Evolutionary conservation across 306 rosid species (phyloP), one percentile per base, ranked within the genome.

Genomic region (Delonix regia): DNA sequence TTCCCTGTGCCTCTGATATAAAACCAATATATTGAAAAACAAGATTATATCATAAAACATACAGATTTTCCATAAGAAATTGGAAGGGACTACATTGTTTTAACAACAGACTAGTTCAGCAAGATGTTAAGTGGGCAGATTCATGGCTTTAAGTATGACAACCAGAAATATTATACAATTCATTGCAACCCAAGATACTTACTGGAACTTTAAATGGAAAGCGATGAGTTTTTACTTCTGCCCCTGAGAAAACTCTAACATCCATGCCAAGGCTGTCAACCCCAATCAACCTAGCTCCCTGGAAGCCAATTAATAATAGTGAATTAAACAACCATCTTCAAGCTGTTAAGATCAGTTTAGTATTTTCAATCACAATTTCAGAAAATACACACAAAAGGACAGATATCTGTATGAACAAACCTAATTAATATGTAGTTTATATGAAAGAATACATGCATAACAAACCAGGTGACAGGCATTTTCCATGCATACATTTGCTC

Each of bases 191-290:
- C 52, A 78, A 81, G 67, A 67, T 61, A 74, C 94, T 84, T 73
- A 94, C 99, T 85, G 84, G 89, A 52, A 85, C 81, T 90, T 89
- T 94, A 77, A 94, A 94, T 21, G 97, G 92, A 88, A 94, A 94
- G 56, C 97, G 97, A 74, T 83, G 89, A 56, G 97, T 94, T 75
- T 85, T 90, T 38, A 94, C 90, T 83, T 92, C 94, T 71, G 75
- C 67, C 70, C 97, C 97, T 2, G 85, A 80, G 52, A 83, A 82
- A 68, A 92, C 85, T 82, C 99, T 88, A 67, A 92, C 92, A 82
- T 94, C 97, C 88, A 94, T 70, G 78, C 99, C 99, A 71, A 94
- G 93, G 81, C 95, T 86, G 87, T 94, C 99, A 60, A 94, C 88
- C 57, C 99, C 97, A 48, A 92, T 86, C 85, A 94, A 85, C 82